Percentiles rank a stretch among this genome's conserved stretches.
These are phyloP conservation scores for Metarhizium humberi DNA, from an alignment of 2,329 filamentous ascomycete genomes.

Conservation along the genomic window DNA sequence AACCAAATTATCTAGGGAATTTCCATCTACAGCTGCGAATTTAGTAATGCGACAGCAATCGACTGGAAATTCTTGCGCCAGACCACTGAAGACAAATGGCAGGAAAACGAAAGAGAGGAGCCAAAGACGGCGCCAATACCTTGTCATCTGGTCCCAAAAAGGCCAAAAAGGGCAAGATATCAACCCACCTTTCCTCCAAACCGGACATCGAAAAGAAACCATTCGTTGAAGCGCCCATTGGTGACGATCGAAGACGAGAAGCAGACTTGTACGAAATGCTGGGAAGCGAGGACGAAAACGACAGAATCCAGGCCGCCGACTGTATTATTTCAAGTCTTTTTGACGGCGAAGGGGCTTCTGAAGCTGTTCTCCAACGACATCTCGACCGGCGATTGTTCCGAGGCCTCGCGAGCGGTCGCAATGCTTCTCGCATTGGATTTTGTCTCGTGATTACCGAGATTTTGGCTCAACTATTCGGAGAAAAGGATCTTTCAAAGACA, in stretches of 20 bases:
- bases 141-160: constrained; percentile 19
- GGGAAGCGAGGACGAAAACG: constrained; percentile 46
- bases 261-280: constrained; percentile 52
- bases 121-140: constrained; percentile 18
- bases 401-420: constrained; percentile 81
- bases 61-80: not conserved
- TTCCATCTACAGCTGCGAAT: not conserved
- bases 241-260: constrained; percentile 48
- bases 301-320: constrained; percentile 49
- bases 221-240: constrained; percentile 43
- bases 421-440: constrained; percentile 81
- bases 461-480: constrained; percentile 58
- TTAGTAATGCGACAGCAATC: not conserved
- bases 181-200: constrained; percentile 14
- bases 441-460: constrained; percentile 82
- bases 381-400: constrained; percentile 65
- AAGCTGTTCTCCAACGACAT: constrained; percentile 47
- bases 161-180: constrained; percentile 19
- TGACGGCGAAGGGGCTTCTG: constrained; percentile 36
- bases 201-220: constrained; percentile 23
- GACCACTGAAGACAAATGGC: constrained; percentile 16
- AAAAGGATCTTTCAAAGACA: constrained; percentile 30
- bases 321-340: constrained; percentile 49
- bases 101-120: constrained; percentile 25
- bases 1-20: constrained; percentile 3